Evolutionary conservation across 2,329 filamentous ascomycete species (phyloP), one percentile per base, ranked within the genome.

Genomic region (Fusarium agapanthi): DNA sequence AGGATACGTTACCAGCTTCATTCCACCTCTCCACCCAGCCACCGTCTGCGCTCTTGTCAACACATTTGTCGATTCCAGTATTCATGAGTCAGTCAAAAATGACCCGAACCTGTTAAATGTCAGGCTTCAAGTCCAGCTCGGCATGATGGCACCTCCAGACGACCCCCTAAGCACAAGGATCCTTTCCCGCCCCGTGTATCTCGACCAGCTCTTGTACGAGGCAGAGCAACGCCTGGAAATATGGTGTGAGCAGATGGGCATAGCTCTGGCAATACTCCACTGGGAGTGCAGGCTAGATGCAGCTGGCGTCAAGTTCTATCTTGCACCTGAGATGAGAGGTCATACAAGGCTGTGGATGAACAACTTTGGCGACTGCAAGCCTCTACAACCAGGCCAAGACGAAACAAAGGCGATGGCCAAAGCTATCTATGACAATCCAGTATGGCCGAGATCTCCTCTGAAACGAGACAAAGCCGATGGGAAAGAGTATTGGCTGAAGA

Each of bases 241-340:
- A 9, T 72, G 73, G 62, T 60, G 61, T 0, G 38, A 24, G 5
- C 61, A 54, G 7, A 78, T 79, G 78, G 78, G 72, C 4, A 35
- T 54, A 3, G 40, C 69, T 6, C 63, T 79, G 9, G 78, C 76
- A 2, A 68, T 78, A 9, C 44, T 79, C 1, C 78, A 79, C 58
- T 79, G 74, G 72, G 47, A 14, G 2, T 79, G 74, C 26, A 40
- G 44, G 18, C 30, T 78, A 1, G 78, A 79, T 34, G 78, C 60
- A 7, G 44, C 40, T 1, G 78, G 76, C 4, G 66, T 78, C 41
- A 62, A 76, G 28, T 78, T 79, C 18, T 56, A 66, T 14, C 41
- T 79, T 12, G 74, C 56, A 3, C 14, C 40, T 6, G 3, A 30
- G 3, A 16, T 3, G 11, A 32, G 3, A 12, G 20, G 13, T 2